Percentiles rank a stretch among this genome's conserved stretches.
Conservation (phyloP, 2,329 filamentous ascomycete species). For the Scopulariopsis brevicaulis region DNA sequence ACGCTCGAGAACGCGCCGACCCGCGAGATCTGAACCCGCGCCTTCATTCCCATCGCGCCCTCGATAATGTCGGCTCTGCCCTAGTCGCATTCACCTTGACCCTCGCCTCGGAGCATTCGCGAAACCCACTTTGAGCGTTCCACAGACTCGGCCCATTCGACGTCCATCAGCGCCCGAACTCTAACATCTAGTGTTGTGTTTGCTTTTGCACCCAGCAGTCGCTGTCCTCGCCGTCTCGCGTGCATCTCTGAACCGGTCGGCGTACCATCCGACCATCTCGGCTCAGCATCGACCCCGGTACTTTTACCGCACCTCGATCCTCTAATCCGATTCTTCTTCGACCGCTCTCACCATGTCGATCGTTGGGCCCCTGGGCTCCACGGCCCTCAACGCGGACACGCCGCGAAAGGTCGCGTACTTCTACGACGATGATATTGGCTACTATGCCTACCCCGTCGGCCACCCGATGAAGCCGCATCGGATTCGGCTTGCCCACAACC, state of each 20-base stretch:
- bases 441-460: conserved; percentile 92
- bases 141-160: not conserved
- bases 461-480: conserved; percentile 99
- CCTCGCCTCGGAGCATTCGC: not conserved
- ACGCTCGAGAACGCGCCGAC: not conserved
- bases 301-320: not conserved
- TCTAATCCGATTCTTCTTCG: not conserved
- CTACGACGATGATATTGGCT: conserved; percentile 96
- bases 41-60: not conserved
- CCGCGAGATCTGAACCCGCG: not conserved
- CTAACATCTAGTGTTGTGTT: not conserved
- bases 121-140: not conserved
- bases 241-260: not conserved
- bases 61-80: not conserved
- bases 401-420: conserved; percentile 91
- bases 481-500: conserved; percentile 84
- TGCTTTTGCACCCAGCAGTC: not conserved
- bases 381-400: conserved; percentile 30
- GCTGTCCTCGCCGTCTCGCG: not conserved
- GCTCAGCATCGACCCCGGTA: not conserved
- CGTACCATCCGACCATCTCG: not conserved
- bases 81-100: not conserved
- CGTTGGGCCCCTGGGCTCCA: conserved; percentile 22
- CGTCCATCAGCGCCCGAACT: not conserved
- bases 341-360: not conserved